These are phyloP conservation scores for Clarireedia hainanense DNA, from an alignment of 2,329 filamentous ascomycete species.

Conservation along the genomic window DNA sequence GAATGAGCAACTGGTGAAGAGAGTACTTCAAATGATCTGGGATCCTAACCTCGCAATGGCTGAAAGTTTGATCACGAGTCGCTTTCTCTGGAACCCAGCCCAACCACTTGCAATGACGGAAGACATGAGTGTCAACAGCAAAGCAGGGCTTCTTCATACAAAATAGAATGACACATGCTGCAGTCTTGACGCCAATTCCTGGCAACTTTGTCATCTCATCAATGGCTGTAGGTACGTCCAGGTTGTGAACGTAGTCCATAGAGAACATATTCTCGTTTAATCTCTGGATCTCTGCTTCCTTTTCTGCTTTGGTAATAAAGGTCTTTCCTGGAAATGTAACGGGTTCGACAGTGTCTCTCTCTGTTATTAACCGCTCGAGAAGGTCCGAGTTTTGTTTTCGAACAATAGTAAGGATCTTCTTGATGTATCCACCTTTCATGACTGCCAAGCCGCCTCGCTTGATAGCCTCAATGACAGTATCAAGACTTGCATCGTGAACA, in stretches of 20 bases:
- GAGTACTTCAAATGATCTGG: conserved; percentile 47
- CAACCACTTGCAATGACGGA: conserved; percentile 44
- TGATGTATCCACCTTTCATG: conserved; percentile 66
- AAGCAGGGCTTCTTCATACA: conserved; percentile 46
- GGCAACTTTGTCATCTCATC: conserved; percentile 41
- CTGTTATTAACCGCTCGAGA: conserved; percentile 39
- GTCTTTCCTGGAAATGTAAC: conserved; percentile 37
- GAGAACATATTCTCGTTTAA: conserved; percentile 51
- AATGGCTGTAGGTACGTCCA: conserved; percentile 42
- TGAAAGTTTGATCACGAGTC: conserved; percentile 40
- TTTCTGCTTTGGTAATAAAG: conserved; percentile 38
- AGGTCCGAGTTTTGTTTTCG: conserved; percentile 58
- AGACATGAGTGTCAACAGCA: conserved; percentile 51
- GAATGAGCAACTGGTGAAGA: conserved; percentile 47
- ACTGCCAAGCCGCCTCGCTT: conserved; percentile 61
- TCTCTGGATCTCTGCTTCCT: conserved; percentile 48
- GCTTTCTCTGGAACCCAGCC: conserved; percentile 47
- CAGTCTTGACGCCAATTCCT: conserved; percentile 50
- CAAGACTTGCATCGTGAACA: conserved; percentile 49
- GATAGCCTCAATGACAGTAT: conserved; percentile 62
- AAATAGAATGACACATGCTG: conserved; percentile 49
- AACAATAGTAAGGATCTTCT: conserved; percentile 64
- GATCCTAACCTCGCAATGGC: conserved; percentile 44
- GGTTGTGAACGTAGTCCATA: conserved; percentile 42
- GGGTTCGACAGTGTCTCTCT: conserved; percentile 34